Evolutionary conservation across 108 stramenopile genomes (phyloP).

Genomic region (Skeletonema tropicum): DNA sequence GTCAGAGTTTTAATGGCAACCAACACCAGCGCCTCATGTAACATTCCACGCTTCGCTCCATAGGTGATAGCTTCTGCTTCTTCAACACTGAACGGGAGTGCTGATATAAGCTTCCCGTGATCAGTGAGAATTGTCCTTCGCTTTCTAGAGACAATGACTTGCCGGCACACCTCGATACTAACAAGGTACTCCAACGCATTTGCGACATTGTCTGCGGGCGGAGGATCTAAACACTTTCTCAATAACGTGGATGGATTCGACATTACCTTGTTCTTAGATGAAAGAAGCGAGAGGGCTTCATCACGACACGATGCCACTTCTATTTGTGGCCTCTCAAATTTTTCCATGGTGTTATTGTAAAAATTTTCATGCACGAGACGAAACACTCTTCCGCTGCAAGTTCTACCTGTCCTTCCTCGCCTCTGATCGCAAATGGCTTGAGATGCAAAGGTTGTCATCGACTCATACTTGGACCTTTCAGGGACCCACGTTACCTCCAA

Average conservation of each 20-base stretch:
- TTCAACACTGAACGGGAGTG: conserved; percentile 52
- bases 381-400: conserved; percentile 48
- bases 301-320: conserved; percentile 43
- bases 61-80: conserved; percentile 39
- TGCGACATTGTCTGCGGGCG: conserved; percentile 18
- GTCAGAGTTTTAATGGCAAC: conserved; percentile 35
- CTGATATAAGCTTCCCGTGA: conserved; percentile 38
- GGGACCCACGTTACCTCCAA: conserved; percentile 50
- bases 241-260: conserved; percentile 24
- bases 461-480: conserved; percentile 12
- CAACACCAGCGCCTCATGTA: conserved; percentile 51
- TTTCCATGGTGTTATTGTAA: conserved; percentile 28
- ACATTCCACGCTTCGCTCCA: conserved; percentile 43
- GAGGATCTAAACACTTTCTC: conserved; percentile 49
- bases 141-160: conserved; percentile 12
- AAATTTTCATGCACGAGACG: conserved; percentile 45
- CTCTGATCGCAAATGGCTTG: conserved; percentile 56
- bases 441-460: conserved; percentile 43
- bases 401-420: conserved; percentile 54
- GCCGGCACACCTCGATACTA: conserved; percentile 36
- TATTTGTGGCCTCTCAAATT: conserved; percentile 40
- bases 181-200: conserved; percentile 48
- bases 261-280: conserved; percentile 40
- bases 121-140: conserved; percentile 34
- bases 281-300: conserved; percentile 41